A percentile compares a stretch with the other conserved stretches of the same genome.
phyloP scores from a whole-genome alignment of 192 early-diverging fungal genomes.

The Borealophlyctis nickersoniae region DNA sequence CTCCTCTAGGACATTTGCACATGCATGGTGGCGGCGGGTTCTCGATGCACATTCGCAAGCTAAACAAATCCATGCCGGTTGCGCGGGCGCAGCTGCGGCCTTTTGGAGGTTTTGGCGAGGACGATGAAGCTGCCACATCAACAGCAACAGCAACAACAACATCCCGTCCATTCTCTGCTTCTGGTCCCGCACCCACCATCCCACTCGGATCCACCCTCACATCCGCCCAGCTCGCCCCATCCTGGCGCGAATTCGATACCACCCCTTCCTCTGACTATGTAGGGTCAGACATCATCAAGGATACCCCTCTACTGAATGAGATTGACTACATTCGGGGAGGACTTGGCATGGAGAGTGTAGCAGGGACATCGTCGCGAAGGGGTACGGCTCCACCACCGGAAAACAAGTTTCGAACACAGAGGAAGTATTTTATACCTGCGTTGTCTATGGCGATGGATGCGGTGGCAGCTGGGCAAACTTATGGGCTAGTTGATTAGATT shows the following conservation, averaged over 20 bases:
- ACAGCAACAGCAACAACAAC: conserved; percentile 3
- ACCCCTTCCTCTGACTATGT: conserved; percentile 7
- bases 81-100: conserved; percentile 38
- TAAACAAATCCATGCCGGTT: conserved; percentile 47
- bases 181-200: conserved; percentile 8
- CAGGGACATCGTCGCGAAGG: not conserved
- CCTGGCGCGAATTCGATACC: conserved; percentile 18
- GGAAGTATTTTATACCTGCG: conserved; percentile 29
- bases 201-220: conserved; percentile 11
- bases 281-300: conserved; percentile 6
- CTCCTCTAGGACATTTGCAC: conserved; percentile 2
- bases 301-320: conserved; percentile 18
- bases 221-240: conserved; percentile 2
- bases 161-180: conserved; percentile 3
- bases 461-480: conserved; percentile 27
- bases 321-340: conserved; percentile 32
- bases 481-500: conserved; percentile 15
- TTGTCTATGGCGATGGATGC: conserved; percentile 22
- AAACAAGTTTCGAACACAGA: conserved; percentile 20
- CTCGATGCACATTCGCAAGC: conserved; percentile 36
- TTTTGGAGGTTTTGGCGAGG: conserved; percentile 20
- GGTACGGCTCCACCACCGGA: not conserved
- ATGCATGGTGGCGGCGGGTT: conserved; percentile 14
- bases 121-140: not conserved
- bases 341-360: not conserved